Evolutionary conservation across 768 basidiomycete genomes (phyloP).

Genomic region (Amanita thiersii): DNA sequence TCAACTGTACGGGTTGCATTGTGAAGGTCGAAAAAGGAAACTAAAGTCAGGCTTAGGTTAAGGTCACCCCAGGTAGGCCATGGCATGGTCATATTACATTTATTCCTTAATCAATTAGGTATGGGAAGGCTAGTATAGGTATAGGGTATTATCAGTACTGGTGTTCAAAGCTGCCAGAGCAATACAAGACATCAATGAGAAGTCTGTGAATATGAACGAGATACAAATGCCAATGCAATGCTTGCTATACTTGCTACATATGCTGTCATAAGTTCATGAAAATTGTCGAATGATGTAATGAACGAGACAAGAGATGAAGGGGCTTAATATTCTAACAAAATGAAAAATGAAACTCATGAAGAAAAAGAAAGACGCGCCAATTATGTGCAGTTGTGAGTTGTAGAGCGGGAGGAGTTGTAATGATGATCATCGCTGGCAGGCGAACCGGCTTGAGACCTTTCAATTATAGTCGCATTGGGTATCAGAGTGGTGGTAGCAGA

Average conservation of each 20-base stretch:
- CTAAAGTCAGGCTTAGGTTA: neutral
- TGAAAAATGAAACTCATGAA: too few species aligned
- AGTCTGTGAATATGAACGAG: too few species aligned
- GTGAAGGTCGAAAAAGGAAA: neutral
- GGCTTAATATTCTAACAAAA: neutral
- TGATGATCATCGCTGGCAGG: constrained; percentile 27
- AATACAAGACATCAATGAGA: too few species aligned
- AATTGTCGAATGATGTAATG: neutral
- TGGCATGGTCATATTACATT: too few species aligned
- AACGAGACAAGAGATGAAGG: neutral
- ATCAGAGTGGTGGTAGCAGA: constrained; percentile 34
- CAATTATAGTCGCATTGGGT: constrained; percentile 39
- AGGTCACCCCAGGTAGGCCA: too few species aligned
- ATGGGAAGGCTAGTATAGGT: too few species aligned
- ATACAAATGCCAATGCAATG: neutral
- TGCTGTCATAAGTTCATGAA: neutral
- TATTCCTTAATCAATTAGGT: too few species aligned
- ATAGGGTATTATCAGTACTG: too few species aligned
- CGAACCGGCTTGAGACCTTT: constrained; percentile 39
- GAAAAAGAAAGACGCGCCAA: too few species aligned
- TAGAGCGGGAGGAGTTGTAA: constrained; percentile 5
- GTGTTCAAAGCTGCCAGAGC: too few species aligned
- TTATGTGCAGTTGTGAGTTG: neutral
- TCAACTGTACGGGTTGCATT: constrained; percentile 19
- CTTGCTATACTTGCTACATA: neutral